Evolutionary conservation across 345 rosid species (phyloP), one percentile per base, ranked within the genome.

Genomic region (Sonneratia caseolaris): DNA sequence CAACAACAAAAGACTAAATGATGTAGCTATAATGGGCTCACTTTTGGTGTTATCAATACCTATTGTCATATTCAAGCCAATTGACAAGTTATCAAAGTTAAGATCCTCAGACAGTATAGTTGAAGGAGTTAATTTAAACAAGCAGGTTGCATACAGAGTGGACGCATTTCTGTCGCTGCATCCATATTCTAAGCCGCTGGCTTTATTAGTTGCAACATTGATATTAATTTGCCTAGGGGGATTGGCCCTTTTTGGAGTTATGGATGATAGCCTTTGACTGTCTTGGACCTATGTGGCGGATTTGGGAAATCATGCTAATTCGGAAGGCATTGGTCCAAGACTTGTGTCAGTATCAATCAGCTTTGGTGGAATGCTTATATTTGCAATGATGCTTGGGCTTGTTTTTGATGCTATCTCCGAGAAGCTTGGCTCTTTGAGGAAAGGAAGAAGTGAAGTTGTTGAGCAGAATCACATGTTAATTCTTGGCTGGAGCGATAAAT

Each of bases 401-500:
- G 91, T 89, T 55, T 85, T 88, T 71, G 90, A 87, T 82, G 84
- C 91, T 27, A 89, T 87, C 71, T 89, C 95, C 16, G 90, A 89
- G 87, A 89, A 87, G 80, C 80, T 87, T 69, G 95, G 87, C 80
- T 89, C 91, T 0, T 73, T 87, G 72, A 79, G 94, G 81, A 89
- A 89, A 80, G 94, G 91, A 76, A 86, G 78, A 73, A 85, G 94
- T 71, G 85, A 82, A 76, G 91, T 85, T 8, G 87, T 89, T 69
- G 88, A 87, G 88, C 87, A 79, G 70, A 85, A 84, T 65, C 94
- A 89, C 83, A 85, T 91, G 68, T 82, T 89, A 37, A 69, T 89
- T 71, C 91, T 89, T 81, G 94, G 94, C 24, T 87, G 91, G 94
- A 89, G 94, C 75, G 94, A 89, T 81, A 89, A 89, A 80, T 74